These are phyloP conservation scores for Pilobolus umbonatus DNA, from an alignment of 192 early-diverging fungal species.

Conservation along the genomic window DNA sequence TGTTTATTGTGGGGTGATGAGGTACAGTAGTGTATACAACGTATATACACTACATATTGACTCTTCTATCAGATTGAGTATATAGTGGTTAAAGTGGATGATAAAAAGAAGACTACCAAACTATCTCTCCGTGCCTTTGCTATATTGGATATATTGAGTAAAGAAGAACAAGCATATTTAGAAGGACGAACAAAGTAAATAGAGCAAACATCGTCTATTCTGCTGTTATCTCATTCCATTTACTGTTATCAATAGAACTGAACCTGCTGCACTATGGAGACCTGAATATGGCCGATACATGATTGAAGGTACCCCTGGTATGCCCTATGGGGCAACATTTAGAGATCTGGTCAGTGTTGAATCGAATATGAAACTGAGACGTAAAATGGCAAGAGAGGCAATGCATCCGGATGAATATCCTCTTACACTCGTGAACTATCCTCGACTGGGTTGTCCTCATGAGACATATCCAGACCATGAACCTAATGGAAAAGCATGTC, in stretches of 20 bases:
- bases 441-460: slow-evolving; percentile 79
- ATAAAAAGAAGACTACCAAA: slow-evolving; percentile 60
- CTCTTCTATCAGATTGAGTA: slow-evolving; percentile 79
- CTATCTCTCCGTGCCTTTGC: slow-evolving; percentile 80
- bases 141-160: slow-evolving; percentile 65
- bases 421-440: slow-evolving; percentile 83
- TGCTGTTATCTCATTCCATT: slow-evolving; percentile 8
- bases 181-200: slow-evolving; percentile 24
- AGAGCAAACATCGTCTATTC: background rate
- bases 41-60: background rate
- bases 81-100: slow-evolving; percentile 80
- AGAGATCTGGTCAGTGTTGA: slow-evolving; percentile 80
- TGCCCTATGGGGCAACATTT: slow-evolving; percentile 82
- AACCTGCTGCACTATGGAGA: slow-evolving; percentile 73
- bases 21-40: slow-evolving; percentile 42
- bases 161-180: slow-evolving; percentile 61
- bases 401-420: slow-evolving; percentile 71
- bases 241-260: slow-evolving; percentile 4
- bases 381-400: slow-evolving; percentile 56
- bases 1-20: slow-evolving; percentile 95
- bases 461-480: slow-evolving; percentile 67
- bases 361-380: slow-evolving; percentile 80
- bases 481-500: slow-evolving; percentile 61
- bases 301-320: slow-evolving; percentile 92
- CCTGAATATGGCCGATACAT: slow-evolving; percentile 97